phyloP scores from a whole-genome alignment of 1,284 basidiomycete species.

The Ustilago bromivora region DNA sequence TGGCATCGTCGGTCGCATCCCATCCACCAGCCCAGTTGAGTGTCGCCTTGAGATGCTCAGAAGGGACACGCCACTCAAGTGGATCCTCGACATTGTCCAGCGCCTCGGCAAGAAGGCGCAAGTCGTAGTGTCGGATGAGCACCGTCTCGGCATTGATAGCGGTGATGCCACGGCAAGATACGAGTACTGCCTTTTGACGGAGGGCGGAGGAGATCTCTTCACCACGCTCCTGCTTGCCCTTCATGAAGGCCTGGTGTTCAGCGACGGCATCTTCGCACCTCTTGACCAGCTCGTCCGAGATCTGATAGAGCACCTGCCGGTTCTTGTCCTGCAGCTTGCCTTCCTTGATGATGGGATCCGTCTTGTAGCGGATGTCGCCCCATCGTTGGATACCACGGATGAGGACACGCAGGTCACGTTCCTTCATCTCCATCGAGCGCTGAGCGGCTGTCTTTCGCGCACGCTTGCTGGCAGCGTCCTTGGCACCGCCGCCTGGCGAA shows the following conservation, averaged over 20 bases:
- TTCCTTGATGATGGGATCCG: conserved; percentile 91
- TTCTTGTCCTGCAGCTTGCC: conserved; percentile 96
- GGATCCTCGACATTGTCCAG: conserved; percentile 75
- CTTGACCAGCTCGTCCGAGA: conserved; percentile 91
- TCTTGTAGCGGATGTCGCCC: conserved; percentile 95
- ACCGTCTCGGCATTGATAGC: conserved; percentile 99
- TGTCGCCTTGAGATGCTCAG: conserved; percentile 91
- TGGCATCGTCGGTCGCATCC: conserved; percentile 91
- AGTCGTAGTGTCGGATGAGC: conserved; percentile 87
- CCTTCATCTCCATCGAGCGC: conserved; percentile 94
- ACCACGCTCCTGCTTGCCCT: conserved; percentile 75
- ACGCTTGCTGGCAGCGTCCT: conserved; percentile 71
- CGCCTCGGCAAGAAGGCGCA: conserved; percentile 84
- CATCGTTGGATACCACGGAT: conserved; percentile 95
- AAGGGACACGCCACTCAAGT: conserved; percentile 86
- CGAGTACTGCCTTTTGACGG: conserved; percentile 93
- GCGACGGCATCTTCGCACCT: conserved; percentile 86
- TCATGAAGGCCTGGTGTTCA: conserved; percentile 77
- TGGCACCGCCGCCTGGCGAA: conserved; percentile 65
- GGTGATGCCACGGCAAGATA: conserved; percentile 87
- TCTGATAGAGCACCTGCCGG: conserved; percentile 87
- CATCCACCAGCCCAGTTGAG: conserved; percentile 96
- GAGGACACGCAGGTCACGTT: conserved; percentile 94
- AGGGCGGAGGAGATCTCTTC: conserved; percentile 74
- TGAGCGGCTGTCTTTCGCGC: conserved; percentile 80